phyloP scores from a whole-genome alignment of 306 rosid genomes.

The Clitoria ternatea region DNA sequence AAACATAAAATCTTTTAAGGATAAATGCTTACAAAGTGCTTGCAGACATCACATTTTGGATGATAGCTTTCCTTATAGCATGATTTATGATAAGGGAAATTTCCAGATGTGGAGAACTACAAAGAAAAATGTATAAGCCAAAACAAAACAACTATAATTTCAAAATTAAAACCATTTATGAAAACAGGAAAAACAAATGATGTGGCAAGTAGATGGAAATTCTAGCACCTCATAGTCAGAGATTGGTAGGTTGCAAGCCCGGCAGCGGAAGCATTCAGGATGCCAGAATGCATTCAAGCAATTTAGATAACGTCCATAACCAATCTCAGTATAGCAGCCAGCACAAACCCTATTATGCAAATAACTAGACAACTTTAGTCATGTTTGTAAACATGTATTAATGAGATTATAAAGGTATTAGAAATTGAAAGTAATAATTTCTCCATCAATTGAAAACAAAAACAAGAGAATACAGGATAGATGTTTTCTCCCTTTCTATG shows the following conservation, averaged over 20 bases:
- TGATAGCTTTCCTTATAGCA: constrained; percentile 95
- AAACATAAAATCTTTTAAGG: not conserved
- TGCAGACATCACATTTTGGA: constrained; percentile 99
- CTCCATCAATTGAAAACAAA: constrained; percentile 15
- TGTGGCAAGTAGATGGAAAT: not conserved
- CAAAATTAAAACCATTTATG: not conserved
- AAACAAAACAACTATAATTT: not conserved
- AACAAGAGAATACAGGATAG: not conserved
- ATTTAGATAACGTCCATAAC: constrained; percentile 84
- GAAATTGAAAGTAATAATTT: constrained; percentile 16
- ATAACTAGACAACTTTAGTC: constrained; percentile 1
- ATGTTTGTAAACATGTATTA: constrained; percentile 5
- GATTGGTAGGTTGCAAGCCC: constrained; percentile 85
- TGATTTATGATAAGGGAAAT: constrained; percentile 81
- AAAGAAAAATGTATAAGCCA: not conserved
- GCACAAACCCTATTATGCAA: constrained; percentile 63
- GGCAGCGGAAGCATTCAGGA: constrained; percentile 97
- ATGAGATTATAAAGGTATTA: not conserved
- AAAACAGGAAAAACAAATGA: constrained; percentile 19
- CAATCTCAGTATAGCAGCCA: constrained; percentile 69
- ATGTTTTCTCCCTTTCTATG: not conserved
- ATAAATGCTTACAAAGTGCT: constrained; percentile 74
- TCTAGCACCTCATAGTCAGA: constrained; percentile 74
- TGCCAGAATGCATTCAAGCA: constrained; percentile 94
- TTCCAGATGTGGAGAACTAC: constrained; percentile 91